phyloP scores from a whole-genome alignment of 2,329 filamentous ascomycete genomes.

The Xylaria sp. region DNA sequence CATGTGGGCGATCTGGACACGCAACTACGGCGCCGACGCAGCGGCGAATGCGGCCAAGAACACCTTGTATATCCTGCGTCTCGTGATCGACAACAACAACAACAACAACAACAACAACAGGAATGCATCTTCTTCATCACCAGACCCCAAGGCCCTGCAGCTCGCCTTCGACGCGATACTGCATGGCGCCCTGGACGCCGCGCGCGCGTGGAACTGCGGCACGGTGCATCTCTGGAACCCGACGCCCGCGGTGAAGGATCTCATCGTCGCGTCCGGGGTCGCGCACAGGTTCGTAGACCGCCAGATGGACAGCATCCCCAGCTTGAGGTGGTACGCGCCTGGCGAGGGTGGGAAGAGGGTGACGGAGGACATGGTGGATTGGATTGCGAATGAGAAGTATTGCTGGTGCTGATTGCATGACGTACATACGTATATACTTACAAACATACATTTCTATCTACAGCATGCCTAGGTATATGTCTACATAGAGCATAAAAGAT shows the following conservation, averaged over 20 bases:
- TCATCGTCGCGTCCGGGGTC: slow-evolving; percentile 57
- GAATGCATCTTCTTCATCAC: not conserved
- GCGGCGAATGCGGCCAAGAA: slow-evolving; percentile 60
- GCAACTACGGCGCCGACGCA: slow-evolving; percentile 64
- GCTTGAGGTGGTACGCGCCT: slow-evolving; percentile 72
- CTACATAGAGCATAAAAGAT: too few species aligned
- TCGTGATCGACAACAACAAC: slow-evolving; percentile 65
- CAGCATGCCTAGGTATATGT: too few species aligned
- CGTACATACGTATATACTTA: not conserved
- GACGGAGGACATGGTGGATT: slow-evolving; percentile 63
- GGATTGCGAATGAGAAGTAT: slow-evolving; percentile 79
- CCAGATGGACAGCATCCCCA: slow-evolving; percentile 71
- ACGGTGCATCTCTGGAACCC: slow-evolving; percentile 87
- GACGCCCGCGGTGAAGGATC: slow-evolving; percentile 53
- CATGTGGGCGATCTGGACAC: slow-evolving; percentile 77
- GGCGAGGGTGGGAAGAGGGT: slow-evolving; percentile 39
- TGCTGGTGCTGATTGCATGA: slow-evolving; percentile 67
- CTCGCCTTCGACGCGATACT: slow-evolving; percentile 68
- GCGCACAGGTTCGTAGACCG: slow-evolving; percentile 58
- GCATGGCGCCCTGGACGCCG: slow-evolving; percentile 70
- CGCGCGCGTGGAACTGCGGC: slow-evolving; percentile 71
- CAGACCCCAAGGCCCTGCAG: slow-evolving; percentile 46
- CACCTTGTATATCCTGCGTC: slow-evolving; percentile 70
- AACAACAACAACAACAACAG: slow-evolving; percentile 34
- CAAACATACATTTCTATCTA: too few species aligned